A percentile compares a stretch with the other conserved stretches of the same genome.
These are phyloP conservation scores for Coemansia sp. DNA, from an alignment of 371 early-diverging fungal species.

Conservation along the genomic window DNA sequence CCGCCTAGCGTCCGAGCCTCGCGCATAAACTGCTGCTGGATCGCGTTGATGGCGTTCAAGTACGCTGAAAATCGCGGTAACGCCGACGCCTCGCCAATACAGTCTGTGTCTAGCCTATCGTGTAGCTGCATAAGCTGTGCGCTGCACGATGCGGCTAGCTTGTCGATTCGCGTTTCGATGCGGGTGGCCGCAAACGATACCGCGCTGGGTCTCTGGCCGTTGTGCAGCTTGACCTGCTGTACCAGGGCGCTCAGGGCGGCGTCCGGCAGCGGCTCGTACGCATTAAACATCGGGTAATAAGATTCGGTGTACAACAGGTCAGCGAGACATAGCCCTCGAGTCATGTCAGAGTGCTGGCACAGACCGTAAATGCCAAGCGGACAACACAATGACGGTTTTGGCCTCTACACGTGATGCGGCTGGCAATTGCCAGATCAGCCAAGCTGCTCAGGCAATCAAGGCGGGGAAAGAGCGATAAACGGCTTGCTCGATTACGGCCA, in stretches of 20 bases:
- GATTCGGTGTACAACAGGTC: too few species aligned
- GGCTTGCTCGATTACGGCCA: too few species aligned
- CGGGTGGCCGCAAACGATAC: not conserved
- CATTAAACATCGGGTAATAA: not conserved
- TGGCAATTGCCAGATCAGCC: too few species aligned
- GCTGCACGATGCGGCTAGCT: conserved; percentile 16
- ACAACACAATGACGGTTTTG: too few species aligned
- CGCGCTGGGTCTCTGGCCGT: not conserved
- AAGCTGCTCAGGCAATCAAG: too few species aligned
- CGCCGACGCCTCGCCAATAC: not conserved
- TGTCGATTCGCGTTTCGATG: conserved; percentile 12
- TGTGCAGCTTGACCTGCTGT: conserved; percentile 16
- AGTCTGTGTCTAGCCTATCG: not conserved
- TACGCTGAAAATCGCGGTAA: conserved; percentile 1
- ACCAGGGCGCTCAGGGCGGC: conserved; percentile 12
- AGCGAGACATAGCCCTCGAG: too few species aligned
- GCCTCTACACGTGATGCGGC: too few species aligned
- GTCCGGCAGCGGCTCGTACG: conserved; percentile 13
- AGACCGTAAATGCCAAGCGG: too few species aligned
- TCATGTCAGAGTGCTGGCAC: too few species aligned
- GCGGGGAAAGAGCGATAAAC: too few species aligned
- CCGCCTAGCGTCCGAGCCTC: not conserved
- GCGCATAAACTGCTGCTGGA: conserved; percentile 1
- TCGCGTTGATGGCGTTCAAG: not conserved
- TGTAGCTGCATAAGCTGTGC: not conserved